Conservation (phyloP, 2,329 filamentous ascomycete species). For the Alternaria triticimaculans region DNA sequence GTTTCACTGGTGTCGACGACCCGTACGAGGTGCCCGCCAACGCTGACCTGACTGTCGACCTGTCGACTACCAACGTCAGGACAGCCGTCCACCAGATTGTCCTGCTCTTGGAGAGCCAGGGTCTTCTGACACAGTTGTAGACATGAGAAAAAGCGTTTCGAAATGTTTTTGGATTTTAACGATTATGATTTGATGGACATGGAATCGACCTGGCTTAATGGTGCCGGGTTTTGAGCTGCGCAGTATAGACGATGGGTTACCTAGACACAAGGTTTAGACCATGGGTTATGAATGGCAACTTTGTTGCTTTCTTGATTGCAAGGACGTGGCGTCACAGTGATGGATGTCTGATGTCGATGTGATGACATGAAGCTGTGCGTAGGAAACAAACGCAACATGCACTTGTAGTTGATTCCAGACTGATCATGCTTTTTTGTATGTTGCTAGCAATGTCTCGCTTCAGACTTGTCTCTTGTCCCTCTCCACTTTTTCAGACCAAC, state of each 20-base stretch:
- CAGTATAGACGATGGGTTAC: conserved; percentile 4
- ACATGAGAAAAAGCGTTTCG: not conserved
- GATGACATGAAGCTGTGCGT: not conserved
- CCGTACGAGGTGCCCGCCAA: conserved; percentile 87
- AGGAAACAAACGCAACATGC: not conserved
- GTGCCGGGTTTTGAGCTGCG: not conserved
- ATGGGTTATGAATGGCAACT: not conserved
- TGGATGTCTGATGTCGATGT: not conserved
- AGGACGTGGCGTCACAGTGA: not conserved
- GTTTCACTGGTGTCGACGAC: conserved; percentile 97
- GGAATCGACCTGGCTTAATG: not conserved
- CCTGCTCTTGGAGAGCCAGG: conserved; percentile 86
- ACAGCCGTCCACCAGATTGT: conserved; percentile 98
- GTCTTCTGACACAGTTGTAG: conserved; percentile 72
- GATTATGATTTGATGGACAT: not conserved
- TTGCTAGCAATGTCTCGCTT: not conserved
- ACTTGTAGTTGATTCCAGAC: not conserved
- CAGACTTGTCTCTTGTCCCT: not conserved
- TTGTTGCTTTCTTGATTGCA: not conserved
- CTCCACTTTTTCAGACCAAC: not conserved
- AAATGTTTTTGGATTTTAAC: not conserved
- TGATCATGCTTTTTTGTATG: not conserved
- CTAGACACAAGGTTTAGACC: conserved; percentile 6
- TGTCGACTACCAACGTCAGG: conserved; percentile 84
- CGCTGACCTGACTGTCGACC: conserved; percentile 83